Percentiles rank a stretch among this genome's conserved stretches.
Conservation (phyloP, 2,329 filamentous ascomycete genomes). For the Phoma sp. region DNA sequence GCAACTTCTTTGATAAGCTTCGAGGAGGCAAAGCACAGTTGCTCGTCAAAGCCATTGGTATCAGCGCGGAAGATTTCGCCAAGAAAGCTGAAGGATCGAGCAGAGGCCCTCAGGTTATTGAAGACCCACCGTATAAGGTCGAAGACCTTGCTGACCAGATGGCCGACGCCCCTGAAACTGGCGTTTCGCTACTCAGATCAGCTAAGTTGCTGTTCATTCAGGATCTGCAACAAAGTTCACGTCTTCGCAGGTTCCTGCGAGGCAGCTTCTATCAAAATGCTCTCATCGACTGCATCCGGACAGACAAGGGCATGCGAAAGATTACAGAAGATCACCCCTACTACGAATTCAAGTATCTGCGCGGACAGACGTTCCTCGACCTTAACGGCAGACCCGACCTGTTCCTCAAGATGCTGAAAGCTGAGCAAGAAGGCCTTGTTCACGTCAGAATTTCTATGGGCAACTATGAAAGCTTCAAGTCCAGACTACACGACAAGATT, state of each 20-base stretch:
- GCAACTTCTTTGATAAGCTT: conserved; percentile 81
- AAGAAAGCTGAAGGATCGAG: conserved; percentile 82
- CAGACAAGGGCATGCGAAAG: conserved; percentile 89
- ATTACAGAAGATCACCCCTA: conserved; percentile 96
- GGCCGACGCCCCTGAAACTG: conserved; percentile 59
- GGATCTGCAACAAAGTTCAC: conserved; percentile 85
- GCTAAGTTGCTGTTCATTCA: conserved; percentile 90
- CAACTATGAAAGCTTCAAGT: conserved; percentile 76
- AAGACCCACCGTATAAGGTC: conserved; percentile 80
- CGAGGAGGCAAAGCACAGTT: conserved; percentile 79
- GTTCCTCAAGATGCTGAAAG: conserved; percentile 96
- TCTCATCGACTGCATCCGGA: conserved; percentile 84
- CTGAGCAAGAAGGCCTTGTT: conserved; percentile 90
- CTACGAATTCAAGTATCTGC: conserved; percentile 96
- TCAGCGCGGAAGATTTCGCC: conserved; percentile 85
- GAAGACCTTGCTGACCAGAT: conserved; percentile 86
- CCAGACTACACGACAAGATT: conserved; percentile 80
- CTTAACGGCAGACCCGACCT: conserved; percentile 84
- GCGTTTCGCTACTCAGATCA: conserved; percentile 75
- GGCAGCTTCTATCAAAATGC: conserved; percentile 83
- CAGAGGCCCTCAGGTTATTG: conserved; percentile 68
- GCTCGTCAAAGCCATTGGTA: conserved; percentile 87
- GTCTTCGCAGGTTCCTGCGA: conserved; percentile 86
- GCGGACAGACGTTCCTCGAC: conserved; percentile 83
- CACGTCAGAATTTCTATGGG: conserved; percentile 83